Conservation (phyloP, 768 basidiomycete genomes). For the Lenzites betulinus region DNA sequence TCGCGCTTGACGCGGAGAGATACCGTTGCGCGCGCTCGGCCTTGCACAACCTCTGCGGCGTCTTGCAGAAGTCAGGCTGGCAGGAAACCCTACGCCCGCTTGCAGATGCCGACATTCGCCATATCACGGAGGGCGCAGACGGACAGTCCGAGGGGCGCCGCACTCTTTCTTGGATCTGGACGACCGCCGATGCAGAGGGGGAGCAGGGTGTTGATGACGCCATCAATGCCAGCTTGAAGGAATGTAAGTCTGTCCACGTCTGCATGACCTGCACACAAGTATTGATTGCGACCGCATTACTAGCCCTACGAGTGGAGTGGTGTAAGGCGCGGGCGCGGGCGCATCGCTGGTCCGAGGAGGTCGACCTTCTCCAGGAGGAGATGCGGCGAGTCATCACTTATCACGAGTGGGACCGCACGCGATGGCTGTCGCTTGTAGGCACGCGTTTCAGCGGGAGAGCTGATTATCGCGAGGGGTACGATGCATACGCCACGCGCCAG, state of each 20-base stretch:
- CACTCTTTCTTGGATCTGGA: slow-evolving; percentile 22
- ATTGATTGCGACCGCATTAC: background rate
- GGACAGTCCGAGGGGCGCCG: slow-evolving; percentile 10
- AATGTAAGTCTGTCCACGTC: background rate
- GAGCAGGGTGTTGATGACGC: background rate
- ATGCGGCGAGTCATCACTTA: slow-evolving; percentile 16
- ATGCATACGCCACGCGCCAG: background rate
- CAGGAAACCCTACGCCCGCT: background rate
- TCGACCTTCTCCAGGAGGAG: slow-evolving; percentile 21
- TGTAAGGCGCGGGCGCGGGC: slow-evolving; percentile 10
- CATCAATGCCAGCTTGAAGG: background rate
- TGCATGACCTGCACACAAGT: background rate
- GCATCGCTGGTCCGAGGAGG: slow-evolving; percentile 22
- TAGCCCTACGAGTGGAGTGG: slow-evolving; percentile 18
- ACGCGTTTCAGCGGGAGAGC: background rate
- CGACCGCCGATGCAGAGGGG: background rate
- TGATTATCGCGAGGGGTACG: background rate
- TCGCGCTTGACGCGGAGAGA: background rate
- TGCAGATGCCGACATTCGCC: slow-evolving; percentile 4
- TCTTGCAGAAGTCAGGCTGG: background rate
- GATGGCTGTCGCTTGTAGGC: background rate
- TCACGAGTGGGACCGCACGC: background rate
- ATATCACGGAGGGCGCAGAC: background rate
- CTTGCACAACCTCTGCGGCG: background rate
- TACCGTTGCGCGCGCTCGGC: slow-evolving; percentile 5